These are phyloP conservation scores for Moricandia arvensis DNA, from an alignment of 345 rosid genomes.

Conservation along the genomic window DNA sequence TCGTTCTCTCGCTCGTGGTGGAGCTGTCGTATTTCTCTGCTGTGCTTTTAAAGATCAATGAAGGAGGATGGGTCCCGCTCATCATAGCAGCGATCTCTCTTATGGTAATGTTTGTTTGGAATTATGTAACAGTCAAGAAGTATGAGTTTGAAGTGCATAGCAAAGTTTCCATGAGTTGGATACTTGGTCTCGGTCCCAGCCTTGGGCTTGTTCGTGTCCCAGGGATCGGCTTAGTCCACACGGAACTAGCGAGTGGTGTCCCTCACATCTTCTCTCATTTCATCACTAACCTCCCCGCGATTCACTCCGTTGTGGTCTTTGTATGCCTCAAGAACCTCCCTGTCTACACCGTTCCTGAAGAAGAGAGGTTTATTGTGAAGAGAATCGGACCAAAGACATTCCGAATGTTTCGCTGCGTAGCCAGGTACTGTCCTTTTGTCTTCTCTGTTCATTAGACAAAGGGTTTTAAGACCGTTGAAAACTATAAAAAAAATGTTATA, in stretches of 20 bases:
- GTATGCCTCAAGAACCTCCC: constrained; percentile 80
- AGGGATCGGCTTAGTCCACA: constrained; percentile 77
- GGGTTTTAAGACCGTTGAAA: background rate
- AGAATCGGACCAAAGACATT: constrained; percentile 74
- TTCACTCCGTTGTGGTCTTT: constrained; percentile 73
- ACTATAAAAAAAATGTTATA: background rate
- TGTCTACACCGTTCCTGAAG: constrained; percentile 78
- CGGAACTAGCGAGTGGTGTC: constrained; percentile 77
- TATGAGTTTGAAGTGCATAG: constrained; percentile 81
- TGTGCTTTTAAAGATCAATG: constrained; percentile 61
- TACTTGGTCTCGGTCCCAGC: constrained; percentile 86
- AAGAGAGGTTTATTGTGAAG: constrained; percentile 74
- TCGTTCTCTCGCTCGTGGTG: constrained; percentile 49
- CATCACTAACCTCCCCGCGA: constrained; percentile 78
- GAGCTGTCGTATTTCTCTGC: constrained; percentile 70
- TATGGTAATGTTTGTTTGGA: constrained; percentile 68
- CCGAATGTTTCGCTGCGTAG: constrained; percentile 78
- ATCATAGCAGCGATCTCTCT: constrained; percentile 64
- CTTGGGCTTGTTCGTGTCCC: constrained; percentile 86
- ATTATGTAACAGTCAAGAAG: constrained; percentile 68
- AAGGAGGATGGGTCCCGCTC: constrained; percentile 90
- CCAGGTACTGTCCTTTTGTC: constrained; percentile 40
- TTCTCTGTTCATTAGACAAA: background rate
- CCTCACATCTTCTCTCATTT: constrained; percentile 88
- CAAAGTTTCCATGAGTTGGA: constrained; percentile 81